Evolutionary conservation across 2,329 filamentous ascomycete species (phyloP).

Genomic region (Ophiostoma quercus): DNA sequence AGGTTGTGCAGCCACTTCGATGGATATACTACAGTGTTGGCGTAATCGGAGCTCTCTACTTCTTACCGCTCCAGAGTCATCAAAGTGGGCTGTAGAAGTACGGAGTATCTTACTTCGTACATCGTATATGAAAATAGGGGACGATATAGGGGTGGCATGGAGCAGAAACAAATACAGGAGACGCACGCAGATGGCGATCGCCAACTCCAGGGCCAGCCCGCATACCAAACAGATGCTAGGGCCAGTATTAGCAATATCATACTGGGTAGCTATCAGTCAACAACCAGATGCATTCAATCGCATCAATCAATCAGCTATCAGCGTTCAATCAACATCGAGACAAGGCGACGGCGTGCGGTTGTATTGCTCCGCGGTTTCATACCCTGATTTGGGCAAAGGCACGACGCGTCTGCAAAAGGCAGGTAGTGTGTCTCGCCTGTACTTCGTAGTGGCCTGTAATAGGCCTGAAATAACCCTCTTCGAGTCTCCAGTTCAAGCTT

Average conservation of each 20-base stretch:
- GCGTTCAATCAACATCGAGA: background rate
- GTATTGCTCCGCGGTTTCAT: slow-evolving; percentile 3
- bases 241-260: background rate
- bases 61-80: background rate
- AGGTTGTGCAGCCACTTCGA: background rate
- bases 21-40: background rate
- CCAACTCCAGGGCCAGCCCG: background rate
- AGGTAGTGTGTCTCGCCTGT: background rate
- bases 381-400: background rate
- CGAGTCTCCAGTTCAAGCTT: background rate
- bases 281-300: background rate
- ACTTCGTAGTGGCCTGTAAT: background rate
- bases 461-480: background rate
- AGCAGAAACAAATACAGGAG: background rate
- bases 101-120: too few relatives aligned
- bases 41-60: background rate
- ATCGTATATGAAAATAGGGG: background rate
- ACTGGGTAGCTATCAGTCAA: too few relatives aligned
- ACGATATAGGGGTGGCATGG: background rate
- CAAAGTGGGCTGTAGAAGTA: background rate
- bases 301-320: background rate
- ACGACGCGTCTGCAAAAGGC: slow-evolving; percentile 7
- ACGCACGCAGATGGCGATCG: background rate
- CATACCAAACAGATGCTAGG: background rate
- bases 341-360: slow-evolving; percentile 8